phyloP scores from a whole-genome alignment of 139 green algal species.

The Limnomonas spitsbergensis region DNA sequence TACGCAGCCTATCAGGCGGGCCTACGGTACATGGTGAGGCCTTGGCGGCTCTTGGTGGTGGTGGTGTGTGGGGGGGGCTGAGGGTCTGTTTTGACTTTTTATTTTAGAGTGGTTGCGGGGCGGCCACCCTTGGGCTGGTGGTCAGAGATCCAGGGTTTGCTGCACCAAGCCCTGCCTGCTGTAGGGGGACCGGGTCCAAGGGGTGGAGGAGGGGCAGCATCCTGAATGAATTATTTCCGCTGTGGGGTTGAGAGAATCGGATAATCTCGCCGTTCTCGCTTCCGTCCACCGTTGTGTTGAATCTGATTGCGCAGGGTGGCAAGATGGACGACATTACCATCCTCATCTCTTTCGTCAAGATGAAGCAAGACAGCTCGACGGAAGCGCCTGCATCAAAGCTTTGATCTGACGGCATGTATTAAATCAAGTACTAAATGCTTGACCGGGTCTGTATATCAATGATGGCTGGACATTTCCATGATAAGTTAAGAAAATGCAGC shows the following conservation, averaged over 20 bases:
- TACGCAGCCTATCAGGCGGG: conserved; percentile 59
- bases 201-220: not conserved
- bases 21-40: conserved; percentile 4
- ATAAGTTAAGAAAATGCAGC: too few relatives aligned
- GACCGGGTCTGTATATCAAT: too few relatives aligned
- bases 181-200: not conserved
- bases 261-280: not conserved
- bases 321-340: conserved; percentile 84
- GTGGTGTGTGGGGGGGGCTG: not conserved
- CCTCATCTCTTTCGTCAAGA: conserved; percentile 49
- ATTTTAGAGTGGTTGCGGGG: not conserved
- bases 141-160: not conserved
- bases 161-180: not conserved
- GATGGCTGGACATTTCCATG: too few relatives aligned
- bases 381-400: too few relatives aligned
- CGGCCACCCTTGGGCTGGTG: too few relatives aligned
- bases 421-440: too few relatives aligned
- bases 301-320: conserved; percentile 34
- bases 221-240: not conserved
- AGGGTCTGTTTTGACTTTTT: not conserved
- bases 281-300: not conserved
- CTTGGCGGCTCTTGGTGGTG: not conserved
- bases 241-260: not conserved
- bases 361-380: too few relatives aligned
- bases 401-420: too few relatives aligned